Evolutionary conservation across 2,329 filamentous ascomycete species (phyloP).

Genomic region (Verticillium zaregamsianum): DNA sequence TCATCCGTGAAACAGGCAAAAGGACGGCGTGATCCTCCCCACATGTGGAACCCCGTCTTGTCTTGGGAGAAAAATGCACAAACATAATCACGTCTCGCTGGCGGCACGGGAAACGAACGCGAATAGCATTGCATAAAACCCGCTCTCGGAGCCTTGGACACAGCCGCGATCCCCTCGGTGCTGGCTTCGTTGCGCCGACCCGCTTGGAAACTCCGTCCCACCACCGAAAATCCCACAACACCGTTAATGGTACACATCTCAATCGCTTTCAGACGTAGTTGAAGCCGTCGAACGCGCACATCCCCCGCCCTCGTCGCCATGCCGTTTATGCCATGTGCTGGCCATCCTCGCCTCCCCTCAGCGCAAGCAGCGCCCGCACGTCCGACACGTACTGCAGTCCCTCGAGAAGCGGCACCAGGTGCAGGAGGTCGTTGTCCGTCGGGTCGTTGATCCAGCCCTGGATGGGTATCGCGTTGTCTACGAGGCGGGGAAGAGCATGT

Average conservation of each 20-base stretch:
- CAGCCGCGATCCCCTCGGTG: not conserved
- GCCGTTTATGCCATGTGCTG: conserved; percentile 45
- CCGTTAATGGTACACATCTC: not conserved
- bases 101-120: not conserved
- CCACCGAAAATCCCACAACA: not conserved
- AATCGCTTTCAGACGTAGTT: not conserved
- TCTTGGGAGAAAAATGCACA: not conserved
- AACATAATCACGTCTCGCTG: not conserved
- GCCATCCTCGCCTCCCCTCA: conserved; percentile 80
- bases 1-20: not conserved
- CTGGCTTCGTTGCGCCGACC: not conserved
- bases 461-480: conserved; percentile 98
- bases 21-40: not conserved
- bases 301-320: not conserved
- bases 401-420: conserved; percentile 88
- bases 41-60: not conserved
- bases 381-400: conserved; percentile 96
- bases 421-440: conserved; percentile 90
- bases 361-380: conserved; percentile 81
- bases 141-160: not conserved
- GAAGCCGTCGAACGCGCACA: conserved; percentile 1
- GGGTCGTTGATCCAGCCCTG: conserved; percentile 99
- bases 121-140: not conserved
- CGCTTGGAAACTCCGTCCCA: not conserved
- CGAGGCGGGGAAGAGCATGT: not conserved